Base-by-base conservation (phyloP, 345 rosid species). In the Lenwebbia sp. region DNA sequence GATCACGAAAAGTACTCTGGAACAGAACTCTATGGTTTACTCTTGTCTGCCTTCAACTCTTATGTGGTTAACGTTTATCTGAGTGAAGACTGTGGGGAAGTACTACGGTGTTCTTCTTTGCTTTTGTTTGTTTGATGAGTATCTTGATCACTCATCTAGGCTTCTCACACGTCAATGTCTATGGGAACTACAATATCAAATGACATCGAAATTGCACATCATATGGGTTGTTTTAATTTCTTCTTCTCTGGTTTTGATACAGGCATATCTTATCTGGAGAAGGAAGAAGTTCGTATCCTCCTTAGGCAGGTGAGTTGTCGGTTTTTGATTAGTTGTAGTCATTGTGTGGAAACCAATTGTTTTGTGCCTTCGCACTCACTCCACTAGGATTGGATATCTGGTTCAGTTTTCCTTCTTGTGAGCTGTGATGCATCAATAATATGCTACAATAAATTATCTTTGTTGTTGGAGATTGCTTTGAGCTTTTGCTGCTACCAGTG, bases 251-350 rank as follows among this genome's bases (percentile, higher is more conserved):
- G 25, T 37, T 70, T 70, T 33, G 62, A 55, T 93, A 84, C 87
- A 97, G 99, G 99, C 78, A 87, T 94, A 87, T 92, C 98, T 17
- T 97, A 95, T 91, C 89, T 91, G 25, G 99, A 96, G 96, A 97
- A 97, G 91, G 99, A 95, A 92, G 99, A 97, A 90, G 98, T 97
- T 26, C 98, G 99, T 74, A 84, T 93, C 70, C 96, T 94, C 86
- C 96, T 97, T 87, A 92, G 96, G 81, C 93, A 96, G 99, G 99
- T 97, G 88, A 82, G 88, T 89, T 87, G 44, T 81, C 62, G 5
- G 50, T 14, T 22, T 75, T 49, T 6, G 21, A 86, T 86, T 91
- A 23, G 15, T 56, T 84, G 10, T 83, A 40, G n/a, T 53, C 47
- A 70, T 70, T 25, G 5, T 37, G 26, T 19, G 78, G 78, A 1